Evolutionary conservation across 1,284 basidiomycete genomes (phyloP), one percentile per base, ranked within the genome.

Genomic region (Pseudozyma sp.): DNA sequence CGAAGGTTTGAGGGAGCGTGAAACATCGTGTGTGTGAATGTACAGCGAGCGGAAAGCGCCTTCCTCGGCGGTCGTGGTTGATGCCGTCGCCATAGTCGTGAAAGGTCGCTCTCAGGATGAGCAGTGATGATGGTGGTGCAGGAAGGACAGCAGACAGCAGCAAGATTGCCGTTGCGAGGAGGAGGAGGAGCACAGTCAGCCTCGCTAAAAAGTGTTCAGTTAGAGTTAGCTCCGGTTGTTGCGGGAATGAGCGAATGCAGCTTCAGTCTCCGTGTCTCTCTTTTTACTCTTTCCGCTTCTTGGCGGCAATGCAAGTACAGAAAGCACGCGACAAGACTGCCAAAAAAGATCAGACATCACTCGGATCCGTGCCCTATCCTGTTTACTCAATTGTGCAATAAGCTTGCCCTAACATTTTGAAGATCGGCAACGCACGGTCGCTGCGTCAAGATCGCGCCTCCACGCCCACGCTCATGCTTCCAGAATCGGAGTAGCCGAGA

Each of bases 1-100:
- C 2, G 79, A 79, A 6, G 80, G 77, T 62, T 82, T 80, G 34
- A 82, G 68, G 2, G 65, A 66, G 14, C 79, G 63, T 4, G 75
- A 74, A 34, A 80, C 80, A 40, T 82, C 73, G 70, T 81, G 79
- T 3, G 79, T 82, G 53, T 82, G 75, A 40, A 82, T 65, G 59
- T 77, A 68, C 25, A 82, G 71, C 51, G 69, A 54, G 31, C 54
- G 53, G n/a, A 78, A 68, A 2, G 62, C 43, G 4, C 19, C 45
- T 8, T 21, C n/a, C 1, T 25, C 6, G 10, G 34, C 42, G 14
- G 18, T 16, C 25, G 68, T 34, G 31, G 36, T 16, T 35, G 52
- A 19, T 8, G 52, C 14, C 40, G 54, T 21, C 18, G 19, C 45
- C 45, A 47, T 47, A 21, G 19, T 44, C 25, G 25, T 44, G n/a